A percentile compares a stretch with the other conserved stretches of the same genome.
Conservation (phyloP, 306 rosid genomes). For the Cucumis hystrix region DNA sequence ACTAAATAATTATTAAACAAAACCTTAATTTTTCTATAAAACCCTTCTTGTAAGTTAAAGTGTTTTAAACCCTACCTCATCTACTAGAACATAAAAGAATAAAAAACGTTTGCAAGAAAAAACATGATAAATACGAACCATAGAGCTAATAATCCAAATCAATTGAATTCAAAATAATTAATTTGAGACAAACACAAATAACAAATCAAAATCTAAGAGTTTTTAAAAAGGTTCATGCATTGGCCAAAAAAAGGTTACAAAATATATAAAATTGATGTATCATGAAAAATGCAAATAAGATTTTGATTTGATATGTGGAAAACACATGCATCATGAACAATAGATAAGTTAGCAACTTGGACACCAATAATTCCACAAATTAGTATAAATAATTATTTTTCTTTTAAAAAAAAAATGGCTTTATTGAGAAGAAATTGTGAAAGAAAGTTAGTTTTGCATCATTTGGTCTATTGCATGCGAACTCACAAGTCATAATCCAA, state of each 20-base stretch:
- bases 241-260: neutral
- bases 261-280: neutral
- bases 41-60: no score
- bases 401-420: neutral
- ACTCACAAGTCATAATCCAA: constrained; percentile 5
- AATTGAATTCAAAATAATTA: neutral
- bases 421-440: neutral
- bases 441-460: neutral
- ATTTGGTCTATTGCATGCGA: constrained; percentile 4
- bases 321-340: neutral
- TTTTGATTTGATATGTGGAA: neutral
- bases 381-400: neutral
- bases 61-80: no score
- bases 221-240: neutral
- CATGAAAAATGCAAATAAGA: neutral
- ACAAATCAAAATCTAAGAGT: neutral
- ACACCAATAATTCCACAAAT: neutral
- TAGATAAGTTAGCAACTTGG: neutral
- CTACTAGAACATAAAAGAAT: no score
- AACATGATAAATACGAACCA: no score
- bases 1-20: no score
- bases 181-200: neutral
- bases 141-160: neutral
- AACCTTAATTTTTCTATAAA: no score
- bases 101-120: no score